Base-by-base conservation (phyloP, 768 basidiomycete species). In the Boletus barrowsii region DNA sequence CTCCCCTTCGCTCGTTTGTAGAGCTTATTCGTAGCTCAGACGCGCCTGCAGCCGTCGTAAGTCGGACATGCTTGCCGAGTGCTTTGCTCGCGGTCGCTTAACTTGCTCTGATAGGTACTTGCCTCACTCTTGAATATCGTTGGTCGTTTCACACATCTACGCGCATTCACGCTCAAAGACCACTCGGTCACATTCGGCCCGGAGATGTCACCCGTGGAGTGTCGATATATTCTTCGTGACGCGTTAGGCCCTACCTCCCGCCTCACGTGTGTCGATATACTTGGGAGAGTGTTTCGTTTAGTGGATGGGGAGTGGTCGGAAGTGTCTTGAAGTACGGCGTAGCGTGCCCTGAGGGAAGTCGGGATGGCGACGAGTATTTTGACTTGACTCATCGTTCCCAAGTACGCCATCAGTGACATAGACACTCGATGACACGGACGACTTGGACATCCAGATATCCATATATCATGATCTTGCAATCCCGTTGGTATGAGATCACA, bases 231-330 rank as follows among this genome's bases (percentile, higher is more conserved):
- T 3, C 53, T 64, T 14, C 10, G 10, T 3, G 43, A 49, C n/a
- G 47, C 55, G n/a, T 6, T 56, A 2, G 33, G 36, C 8, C 32
- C 43, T 10, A 2, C 45, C 4, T 53, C 57, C 20, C n/a, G n/a
- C 30, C 43, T 51, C 17, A 42, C 18, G 33, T 1, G 35, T 10
- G 17, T n/a, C n/a, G 11, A 33, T 11, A n/a, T 51, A n/a, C 17
- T n/a, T 1, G 22, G 41, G 13, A 43, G 1, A 3, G 41, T n/a
- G 10, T 11, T 57, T 10, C 20, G 13, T 48, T 37, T 49, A 26
- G 51, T 55, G 29, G 46, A 58, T 15, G 53, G 54, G 18, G 30
- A 48, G n/a, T 51, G 50, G 50, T 7, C 2, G 13, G 10, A 33
- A 10, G 39, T 32, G 10, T 18, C 43, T 45, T 15, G 30, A 46